phyloP scores from a whole-genome alignment of 2,329 filamentous ascomycete species.

The Fusarium luffae region DNA sequence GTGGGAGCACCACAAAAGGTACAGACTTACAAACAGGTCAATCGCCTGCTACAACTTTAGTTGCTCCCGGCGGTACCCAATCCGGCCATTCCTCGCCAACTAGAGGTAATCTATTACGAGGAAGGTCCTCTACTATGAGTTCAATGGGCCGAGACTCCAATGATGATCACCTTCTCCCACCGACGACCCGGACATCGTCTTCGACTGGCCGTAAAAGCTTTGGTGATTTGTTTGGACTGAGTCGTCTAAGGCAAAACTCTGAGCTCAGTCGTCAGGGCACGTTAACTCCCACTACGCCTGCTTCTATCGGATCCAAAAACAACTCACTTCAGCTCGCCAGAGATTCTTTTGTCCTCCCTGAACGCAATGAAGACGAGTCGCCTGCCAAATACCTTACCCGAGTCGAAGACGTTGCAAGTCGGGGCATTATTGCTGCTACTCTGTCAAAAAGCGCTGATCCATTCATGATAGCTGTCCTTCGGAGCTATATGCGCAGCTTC shows the following conservation, averaged over 20 bases:
- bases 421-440: conserved; percentile 84
- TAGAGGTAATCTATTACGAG: conserved; percentile 70
- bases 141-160: conserved; percentile 80
- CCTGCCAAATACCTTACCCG: conserved; percentile 88
- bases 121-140: conserved; percentile 89
- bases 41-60: conserved; percentile 63
- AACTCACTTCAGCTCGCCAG: conserved; percentile 84
- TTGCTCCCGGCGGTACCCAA: conserved; percentile 54
- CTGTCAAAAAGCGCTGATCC: conserved; percentile 87
- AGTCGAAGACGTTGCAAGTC: conserved; percentile 81
- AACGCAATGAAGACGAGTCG: conserved; percentile 87
- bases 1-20: conserved; percentile 32
- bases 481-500: conserved; percentile 96
- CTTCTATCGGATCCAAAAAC: conserved; percentile 77
- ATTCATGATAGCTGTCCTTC: conserved; percentile 84
- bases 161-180: conserved; percentile 75
- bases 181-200: conserved; percentile 79
- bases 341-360: conserved; percentile 77
- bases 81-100: conserved; percentile 76
- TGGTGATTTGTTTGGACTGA: conserved; percentile 84
- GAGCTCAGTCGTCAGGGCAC: conserved; percentile 78
- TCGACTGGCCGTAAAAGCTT: conserved; percentile 95
- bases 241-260: conserved; percentile 82
- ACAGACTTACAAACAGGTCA: conserved; percentile 40
- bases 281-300: conserved; percentile 75